These are phyloP conservation scores for Theileria parva DNA, from an alignment of 169 alveolate species.

Conservation along the genomic window DNA sequence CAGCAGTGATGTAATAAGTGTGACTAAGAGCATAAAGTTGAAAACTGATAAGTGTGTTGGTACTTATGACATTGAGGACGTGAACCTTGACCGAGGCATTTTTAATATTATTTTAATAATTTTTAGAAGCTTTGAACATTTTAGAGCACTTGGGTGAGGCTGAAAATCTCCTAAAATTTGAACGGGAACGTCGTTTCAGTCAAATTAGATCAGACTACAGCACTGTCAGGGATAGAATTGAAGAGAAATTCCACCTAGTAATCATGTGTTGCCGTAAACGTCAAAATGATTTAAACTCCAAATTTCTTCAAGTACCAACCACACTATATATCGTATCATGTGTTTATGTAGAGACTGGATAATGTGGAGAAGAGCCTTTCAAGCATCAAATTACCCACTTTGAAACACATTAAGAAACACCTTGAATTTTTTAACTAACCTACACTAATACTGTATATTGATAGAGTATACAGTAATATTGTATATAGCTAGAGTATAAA, in stretches of 20 bases:
- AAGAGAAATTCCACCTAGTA: constrained; percentile 41
- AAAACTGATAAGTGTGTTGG: not conserved
- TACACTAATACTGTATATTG: not conserved
- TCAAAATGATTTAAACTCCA: constrained; percentile 21
- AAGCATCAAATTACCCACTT: constrained; percentile 21
- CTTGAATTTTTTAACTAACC: constrained; percentile 29
- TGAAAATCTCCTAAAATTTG: constrained; percentile 20
- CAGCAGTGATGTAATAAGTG: too few species aligned
- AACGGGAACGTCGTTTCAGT: constrained; percentile 16
- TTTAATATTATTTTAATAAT: too few species aligned
- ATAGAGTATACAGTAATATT: not conserved
- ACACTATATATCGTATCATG: not conserved
- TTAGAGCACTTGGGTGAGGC: constrained; percentile 38
- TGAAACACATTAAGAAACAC: constrained; percentile 4
- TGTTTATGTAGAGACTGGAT: constrained; percentile 20
- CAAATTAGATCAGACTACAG: constrained; percentile 23
- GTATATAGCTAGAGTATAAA: too few species aligned
- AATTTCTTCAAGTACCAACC: constrained; percentile 10
- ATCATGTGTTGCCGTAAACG: constrained; percentile 40
- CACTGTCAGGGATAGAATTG: constrained; percentile 24
- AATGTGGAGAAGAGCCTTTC: constrained; percentile 9
- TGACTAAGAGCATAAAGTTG: not conserved
- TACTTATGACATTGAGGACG: not conserved
- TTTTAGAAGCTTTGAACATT: not conserved
- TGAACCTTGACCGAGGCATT: not conserved